A percentile compares a stretch with the other conserved stretches of the same genome.
These are phyloP conservation scores for Phytophthora multivora DNA, from an alignment of 352 stramenopile genomes.

Conservation along the genomic window DNA sequence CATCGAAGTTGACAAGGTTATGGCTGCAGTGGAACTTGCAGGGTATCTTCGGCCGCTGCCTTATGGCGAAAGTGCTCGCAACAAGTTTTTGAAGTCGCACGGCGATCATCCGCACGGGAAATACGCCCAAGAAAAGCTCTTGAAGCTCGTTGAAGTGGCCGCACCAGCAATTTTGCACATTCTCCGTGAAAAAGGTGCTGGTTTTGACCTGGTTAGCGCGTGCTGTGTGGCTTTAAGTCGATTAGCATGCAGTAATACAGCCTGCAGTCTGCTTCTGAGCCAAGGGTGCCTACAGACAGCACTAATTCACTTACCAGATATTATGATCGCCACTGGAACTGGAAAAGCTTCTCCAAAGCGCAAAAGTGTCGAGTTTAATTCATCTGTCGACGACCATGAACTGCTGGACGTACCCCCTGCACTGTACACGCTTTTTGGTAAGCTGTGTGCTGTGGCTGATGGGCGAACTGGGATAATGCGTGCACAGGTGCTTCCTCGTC, in stretches of 20 bases:
- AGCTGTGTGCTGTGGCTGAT: conserved; percentile 65
- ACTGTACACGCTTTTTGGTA: conserved; percentile 67
- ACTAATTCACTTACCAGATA: conserved; percentile 60
- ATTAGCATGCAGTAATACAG: conserved; percentile 60
- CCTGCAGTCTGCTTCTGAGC: conserved; percentile 46
- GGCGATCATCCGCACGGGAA: conserved; percentile 32
- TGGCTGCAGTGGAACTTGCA: conserved; percentile 60
- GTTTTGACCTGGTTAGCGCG: conserved; percentile 39
- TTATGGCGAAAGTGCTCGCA: conserved; percentile 49
- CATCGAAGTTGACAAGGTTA: conserved; percentile 42
- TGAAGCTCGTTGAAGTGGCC: conserved; percentile 51
- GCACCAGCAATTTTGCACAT: conserved; percentile 63
- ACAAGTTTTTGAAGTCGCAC: conserved; percentile 45
- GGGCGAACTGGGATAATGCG: conserved; percentile 61
- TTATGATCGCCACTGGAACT: conserved; percentile 29
- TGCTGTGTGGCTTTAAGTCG: conserved; percentile 70
- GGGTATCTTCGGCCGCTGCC: conserved; percentile 70
- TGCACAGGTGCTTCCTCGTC: conserved; percentile 62
- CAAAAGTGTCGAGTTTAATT: conserved; percentile 32
- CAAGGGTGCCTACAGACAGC: conserved; percentile 64
- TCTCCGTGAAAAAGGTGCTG: conserved; percentile 52
- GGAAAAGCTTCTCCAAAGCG: conserved; percentile 14
- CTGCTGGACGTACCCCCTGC: conserved; percentile 62
- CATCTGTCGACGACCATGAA: conserved; percentile 43
- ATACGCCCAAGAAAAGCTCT: conserved; percentile 52